These are phyloP conservation scores for Pterocarpus santalinus DNA, from an alignment of 306 rosid genomes.

Conservation along the genomic window DNA sequence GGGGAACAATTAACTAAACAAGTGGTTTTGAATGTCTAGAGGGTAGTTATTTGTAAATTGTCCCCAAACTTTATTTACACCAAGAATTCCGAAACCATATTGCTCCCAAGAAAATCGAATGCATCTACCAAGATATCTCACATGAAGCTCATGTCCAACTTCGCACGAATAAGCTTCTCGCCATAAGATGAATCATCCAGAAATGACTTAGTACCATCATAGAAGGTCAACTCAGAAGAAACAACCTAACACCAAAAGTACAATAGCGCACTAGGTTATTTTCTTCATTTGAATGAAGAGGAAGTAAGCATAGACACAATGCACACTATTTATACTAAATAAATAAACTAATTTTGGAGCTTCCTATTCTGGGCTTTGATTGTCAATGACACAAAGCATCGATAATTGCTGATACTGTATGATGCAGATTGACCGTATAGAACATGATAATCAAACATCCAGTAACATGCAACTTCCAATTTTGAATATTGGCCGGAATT, in stretches of 20 bases:
- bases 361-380: slow-evolving; percentile 13
- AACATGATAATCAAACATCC: slow-evolving; percentile 6
- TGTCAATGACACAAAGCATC: not conserved
- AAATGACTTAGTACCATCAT: slow-evolving; percentile 92
- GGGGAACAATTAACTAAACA: slow-evolving; percentile 36
- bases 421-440: slow-evolving; percentile 10
- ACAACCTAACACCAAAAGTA: slow-evolving; percentile 70
- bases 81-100: slow-evolving; percentile 36
- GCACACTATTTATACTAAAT: slow-evolving; percentile 17
- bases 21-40: slow-evolving; percentile 23
- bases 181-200: slow-evolving; percentile 82
- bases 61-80: slow-evolving; percentile 20
- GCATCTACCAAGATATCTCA: slow-evolving; percentile 53
- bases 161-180: slow-evolving; percentile 98
- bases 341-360: slow-evolving; percentile 29
- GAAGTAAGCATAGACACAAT: slow-evolving; percentile 20
- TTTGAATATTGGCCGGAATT: slow-evolving; percentile 6
- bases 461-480: not conserved
- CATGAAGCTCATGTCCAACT: slow-evolving; percentile 97
- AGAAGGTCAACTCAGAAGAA: slow-evolving; percentile 94
- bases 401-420: slow-evolving; percentile 32
- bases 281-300: not conserved
- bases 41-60: slow-evolving; percentile 28
- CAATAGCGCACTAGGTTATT: not conserved
- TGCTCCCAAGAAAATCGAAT: slow-evolving; percentile 18